A percentile compares a stretch with the other conserved stretches of the same genome.
phyloP scores from a whole-genome alignment of 768 basidiomycete genomes.

The Tylopilus sp. region DNA sequence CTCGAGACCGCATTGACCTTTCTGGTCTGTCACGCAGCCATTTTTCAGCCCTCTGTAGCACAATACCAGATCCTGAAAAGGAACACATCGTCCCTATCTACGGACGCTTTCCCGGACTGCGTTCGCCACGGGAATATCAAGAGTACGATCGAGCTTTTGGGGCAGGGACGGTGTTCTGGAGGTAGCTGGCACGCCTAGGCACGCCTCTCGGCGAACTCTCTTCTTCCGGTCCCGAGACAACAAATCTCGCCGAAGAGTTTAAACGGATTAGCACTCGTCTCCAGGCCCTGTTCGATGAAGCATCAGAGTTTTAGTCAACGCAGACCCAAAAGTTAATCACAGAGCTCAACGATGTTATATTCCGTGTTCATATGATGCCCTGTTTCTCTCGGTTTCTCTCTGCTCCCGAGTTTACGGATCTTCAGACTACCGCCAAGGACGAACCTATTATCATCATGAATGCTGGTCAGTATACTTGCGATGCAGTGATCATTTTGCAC shows the following conservation, averaged over 20 bases:
- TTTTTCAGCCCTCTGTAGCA: neutral
- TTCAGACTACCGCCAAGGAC: neutral
- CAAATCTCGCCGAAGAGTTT: neutral
- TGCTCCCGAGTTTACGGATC: neutral
- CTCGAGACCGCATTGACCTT: neutral
- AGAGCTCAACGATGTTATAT: neutral
- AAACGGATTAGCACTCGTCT: neutral
- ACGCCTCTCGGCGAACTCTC: neutral
- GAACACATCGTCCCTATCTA: neutral
- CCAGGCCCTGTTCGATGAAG: neutral
- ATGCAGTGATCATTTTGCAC: neutral
- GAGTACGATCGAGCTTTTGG: neutral
- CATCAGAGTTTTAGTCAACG: neutral
- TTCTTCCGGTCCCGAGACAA: neutral
- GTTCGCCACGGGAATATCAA: neutral
- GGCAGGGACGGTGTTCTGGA: neutral
- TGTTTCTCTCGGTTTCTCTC: neutral
- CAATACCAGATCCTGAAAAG: neutral
- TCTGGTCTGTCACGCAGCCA: neutral
- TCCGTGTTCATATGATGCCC: neutral
- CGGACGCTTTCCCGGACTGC: neutral
- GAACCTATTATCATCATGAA: conserved; percentile 1
- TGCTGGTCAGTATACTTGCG: no score
- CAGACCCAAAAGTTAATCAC: neutral
- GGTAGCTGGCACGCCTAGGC: neutral